Conservation (phyloP, 177 flowering plant species). For the Telopea speciosissima region DNA sequence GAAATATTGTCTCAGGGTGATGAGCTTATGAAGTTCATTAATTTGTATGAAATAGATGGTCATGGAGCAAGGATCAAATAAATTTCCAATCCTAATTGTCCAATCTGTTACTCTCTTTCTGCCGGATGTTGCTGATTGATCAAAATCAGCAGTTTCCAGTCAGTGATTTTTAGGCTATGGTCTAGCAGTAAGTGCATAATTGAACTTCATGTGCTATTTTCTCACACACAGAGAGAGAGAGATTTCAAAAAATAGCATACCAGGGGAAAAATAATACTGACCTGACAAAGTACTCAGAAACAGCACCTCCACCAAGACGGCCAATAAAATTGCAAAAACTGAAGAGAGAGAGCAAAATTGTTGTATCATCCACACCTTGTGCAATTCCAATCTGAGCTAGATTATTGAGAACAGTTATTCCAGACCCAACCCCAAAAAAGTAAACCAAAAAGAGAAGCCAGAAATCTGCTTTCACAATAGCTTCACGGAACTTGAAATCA, state of each 20-base stretch:
- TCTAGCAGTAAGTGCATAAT: neutral
- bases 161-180: neutral
- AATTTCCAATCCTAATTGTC: neutral
- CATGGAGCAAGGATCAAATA: neutral
- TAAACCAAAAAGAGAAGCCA: conserved; percentile 86
- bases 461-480: conserved; percentile 80
- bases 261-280: conserved; percentile 17
- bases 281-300: conserved; percentile 87
- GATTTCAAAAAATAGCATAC: neutral
- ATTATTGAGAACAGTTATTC: conserved; percentile 85
- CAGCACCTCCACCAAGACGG: conserved; percentile 76
- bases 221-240: no score
- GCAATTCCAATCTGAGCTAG: conserved; percentile 89
- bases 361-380: conserved; percentile 54
- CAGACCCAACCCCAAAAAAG: conserved; percentile 84
- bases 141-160: neutral
- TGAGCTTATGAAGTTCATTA: neutral
- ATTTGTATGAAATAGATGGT: neutral
- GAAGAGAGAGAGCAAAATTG: conserved; percentile 64
- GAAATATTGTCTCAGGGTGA: neutral
- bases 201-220: neutral
- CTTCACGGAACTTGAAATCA: conserved; percentile 68
- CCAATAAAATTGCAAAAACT: conserved; percentile 84
- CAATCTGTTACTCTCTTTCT: neutral
- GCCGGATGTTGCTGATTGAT: neutral